A percentile compares a stretch with the other conserved stretches of the same genome.
phyloP scores from a whole-genome alignment of 2,329 filamentous ascomycete genomes.

The Gyromitra esculenta region DNA sequence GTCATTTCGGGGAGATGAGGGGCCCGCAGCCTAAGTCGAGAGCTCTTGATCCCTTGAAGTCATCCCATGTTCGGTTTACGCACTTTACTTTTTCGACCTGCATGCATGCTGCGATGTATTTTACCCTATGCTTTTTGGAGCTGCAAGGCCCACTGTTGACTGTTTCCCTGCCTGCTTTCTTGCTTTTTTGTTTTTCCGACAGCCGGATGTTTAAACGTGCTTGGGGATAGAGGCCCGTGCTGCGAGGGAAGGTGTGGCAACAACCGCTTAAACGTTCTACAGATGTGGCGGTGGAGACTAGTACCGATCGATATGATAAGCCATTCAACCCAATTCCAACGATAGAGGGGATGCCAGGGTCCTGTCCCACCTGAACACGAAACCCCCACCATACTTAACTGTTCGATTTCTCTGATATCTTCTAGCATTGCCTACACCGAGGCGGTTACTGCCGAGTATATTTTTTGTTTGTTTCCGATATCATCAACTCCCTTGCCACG shows the following conservation, averaged over 20 bases:
- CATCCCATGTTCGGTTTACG: slow-evolving; percentile 46
- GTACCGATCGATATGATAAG: slow-evolving; percentile 17
- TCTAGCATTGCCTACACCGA: slow-evolving; percentile 65
- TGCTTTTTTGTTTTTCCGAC: slow-evolving; percentile 51
- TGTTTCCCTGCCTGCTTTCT: slow-evolving; percentile 38
- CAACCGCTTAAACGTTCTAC: slow-evolving; percentile 34
- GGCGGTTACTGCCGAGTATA: slow-evolving; percentile 83
- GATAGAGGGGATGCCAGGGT: slow-evolving; percentile 32
- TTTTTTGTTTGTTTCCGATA: slow-evolving; percentile 87
- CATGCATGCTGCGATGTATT: slow-evolving; percentile 52
- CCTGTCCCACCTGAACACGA: slow-evolving; percentile 25
- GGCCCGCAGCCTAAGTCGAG: slow-evolving; percentile 48
- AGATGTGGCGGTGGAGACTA: slow-evolving; percentile 33
- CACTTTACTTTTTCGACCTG: slow-evolving; percentile 44
- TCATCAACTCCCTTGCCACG: slow-evolving; percentile 70
- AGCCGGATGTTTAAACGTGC: slow-evolving; percentile 44
- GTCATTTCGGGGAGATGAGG: slow-evolving; percentile 52
- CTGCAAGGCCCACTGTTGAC: slow-evolving; percentile 41
- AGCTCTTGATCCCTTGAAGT: slow-evolving; percentile 37
- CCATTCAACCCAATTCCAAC: slow-evolving; percentile 21
- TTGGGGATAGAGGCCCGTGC: slow-evolving; percentile 43
- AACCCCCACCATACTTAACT: slow-evolving; percentile 19
- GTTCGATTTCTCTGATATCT: slow-evolving; percentile 35
- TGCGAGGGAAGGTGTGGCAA: slow-evolving; percentile 28
- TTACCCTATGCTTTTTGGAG: slow-evolving; percentile 49